Conservation (phyloP, 805 yeast species). For the Kuraishia molischiana region DNA sequence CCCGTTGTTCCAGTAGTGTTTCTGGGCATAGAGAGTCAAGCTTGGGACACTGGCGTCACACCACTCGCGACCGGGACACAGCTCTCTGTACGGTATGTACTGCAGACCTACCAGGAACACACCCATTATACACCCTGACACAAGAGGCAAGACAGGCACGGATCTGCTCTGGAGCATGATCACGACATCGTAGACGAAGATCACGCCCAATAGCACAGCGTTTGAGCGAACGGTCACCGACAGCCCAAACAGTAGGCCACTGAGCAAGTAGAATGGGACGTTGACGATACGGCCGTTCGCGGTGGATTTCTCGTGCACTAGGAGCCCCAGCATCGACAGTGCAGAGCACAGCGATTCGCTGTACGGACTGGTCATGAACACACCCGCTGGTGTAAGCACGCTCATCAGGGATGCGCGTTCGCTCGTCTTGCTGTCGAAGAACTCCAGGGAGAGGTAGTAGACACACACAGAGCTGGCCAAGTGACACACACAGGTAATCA, state of each 20-base stretch:
- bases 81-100: conserved; percentile 40
- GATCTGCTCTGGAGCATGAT: conserved; percentile 1
- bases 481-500: conserved; percentile 45
- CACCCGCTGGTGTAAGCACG: conserved; percentile 68
- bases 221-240: conserved; percentile 68
- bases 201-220: conserved; percentile 60
- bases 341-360: conserved; percentile 67
- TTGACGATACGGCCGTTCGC: too few relatives aligned
- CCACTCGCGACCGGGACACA: conserved; percentile 73
- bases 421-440: conserved; percentile 11
- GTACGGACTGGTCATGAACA: conserved; percentile 66
- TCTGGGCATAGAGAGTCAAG: conserved; percentile 63
- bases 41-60: conserved; percentile 50
- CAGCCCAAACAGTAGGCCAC: conserved; percentile 46
- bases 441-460: conserved; percentile 32
- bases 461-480: conserved; percentile 36
- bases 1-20: conserved; percentile 79
- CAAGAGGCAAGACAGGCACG: conserved; percentile 22
- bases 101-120: conserved; percentile 35
- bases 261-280: conserved; percentile 26
- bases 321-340: conserved; percentile 47
- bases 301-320: conserved; percentile 29
- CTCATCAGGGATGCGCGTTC: conserved; percentile 30
- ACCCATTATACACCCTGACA: conserved; percentile 51
- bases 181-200: conserved; percentile 49